These are phyloP conservation scores for Lithohypha guttulata DNA, from an alignment of 2,329 filamentous ascomycete genomes.

Conservation along the genomic window DNA sequence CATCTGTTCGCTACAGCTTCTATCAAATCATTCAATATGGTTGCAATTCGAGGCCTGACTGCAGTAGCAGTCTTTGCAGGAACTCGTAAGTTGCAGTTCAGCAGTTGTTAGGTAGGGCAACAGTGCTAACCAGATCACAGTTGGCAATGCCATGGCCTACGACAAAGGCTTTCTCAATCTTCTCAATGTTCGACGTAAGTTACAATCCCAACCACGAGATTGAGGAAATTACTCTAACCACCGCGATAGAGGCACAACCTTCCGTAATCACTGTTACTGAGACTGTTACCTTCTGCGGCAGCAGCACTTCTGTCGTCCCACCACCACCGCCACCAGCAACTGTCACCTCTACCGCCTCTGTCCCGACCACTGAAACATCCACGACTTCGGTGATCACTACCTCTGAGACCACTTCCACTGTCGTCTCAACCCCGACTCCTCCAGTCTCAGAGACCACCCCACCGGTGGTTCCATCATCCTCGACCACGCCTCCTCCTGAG, in stretches of 20 bases:
- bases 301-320: slow-evolving; percentile 1
- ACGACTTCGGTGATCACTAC: slow-evolving; percentile 2
- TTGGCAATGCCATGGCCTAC: slow-evolving; percentile 9
- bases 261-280: slow-evolving; percentile 9
- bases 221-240: slow-evolving; percentile 10
- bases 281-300: slow-evolving; percentile 8
- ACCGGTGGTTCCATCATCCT: background rate
- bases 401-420: background rate
- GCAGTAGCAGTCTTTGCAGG: slow-evolving; percentile 7
- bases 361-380: slow-evolving; percentile 4
- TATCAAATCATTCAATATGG: slow-evolving; percentile 16
- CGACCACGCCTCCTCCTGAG: background rate
- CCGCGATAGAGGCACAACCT: background rate
- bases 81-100: slow-evolving; percentile 12
- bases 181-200: slow-evolving; percentile 16
- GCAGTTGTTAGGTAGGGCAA: slow-evolving; percentile 10
- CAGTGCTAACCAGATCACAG: slow-evolving; percentile 1
- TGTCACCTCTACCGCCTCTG: slow-evolving; percentile 3
- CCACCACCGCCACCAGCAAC: slow-evolving; percentile 8
- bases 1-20: slow-evolving; percentile 14
- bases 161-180: slow-evolving; percentile 16
- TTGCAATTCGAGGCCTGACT: slow-evolving; percentile 7
- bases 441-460: slow-evolving; percentile 5
- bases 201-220: slow-evolving; percentile 1
- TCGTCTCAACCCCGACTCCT: slow-evolving; percentile 5